Conservation (phyloP, 2,329 filamentous ascomycete species). For the Apiospora pterosperma region DNA sequence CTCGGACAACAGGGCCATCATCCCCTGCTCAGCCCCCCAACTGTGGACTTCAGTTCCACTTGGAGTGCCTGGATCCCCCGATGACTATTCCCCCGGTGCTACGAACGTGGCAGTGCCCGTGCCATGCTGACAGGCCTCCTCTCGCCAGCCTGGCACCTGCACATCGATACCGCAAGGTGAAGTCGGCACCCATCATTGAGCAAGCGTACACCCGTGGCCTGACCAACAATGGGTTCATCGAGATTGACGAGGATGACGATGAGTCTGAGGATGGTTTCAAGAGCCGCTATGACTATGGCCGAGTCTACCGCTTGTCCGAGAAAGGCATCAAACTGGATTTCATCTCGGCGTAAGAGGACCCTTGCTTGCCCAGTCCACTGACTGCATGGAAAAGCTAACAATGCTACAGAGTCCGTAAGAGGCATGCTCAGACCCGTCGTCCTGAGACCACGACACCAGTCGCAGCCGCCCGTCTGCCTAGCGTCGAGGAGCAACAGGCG, state of each 20-base stretch:
- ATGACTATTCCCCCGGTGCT: constrained; percentile 73
- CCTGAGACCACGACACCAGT: neutral
- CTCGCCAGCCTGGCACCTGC: constrained; percentile 52
- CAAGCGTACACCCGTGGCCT: constrained; percentile 60
- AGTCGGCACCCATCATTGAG: constrained; percentile 47
- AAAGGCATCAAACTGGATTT: constrained; percentile 69
- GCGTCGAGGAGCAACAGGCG: constrained; percentile 62
- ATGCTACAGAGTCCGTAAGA: constrained; percentile 25
- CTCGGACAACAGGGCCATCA: constrained; percentile 64
- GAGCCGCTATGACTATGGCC: constrained; percentile 59
- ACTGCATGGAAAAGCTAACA: constrained; percentile 12
- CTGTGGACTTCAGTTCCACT: constrained; percentile 81
- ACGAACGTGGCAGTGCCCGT: constrained; percentile 83
- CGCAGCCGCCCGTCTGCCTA: constrained; percentile 16
- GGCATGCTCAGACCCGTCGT: constrained; percentile 18
- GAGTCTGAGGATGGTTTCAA: constrained; percentile 56
- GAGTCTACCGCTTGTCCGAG: constrained; percentile 60
- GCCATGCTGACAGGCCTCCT: constrained; percentile 77
- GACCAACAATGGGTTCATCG: constrained; percentile 68
- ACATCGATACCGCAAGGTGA: constrained; percentile 60
- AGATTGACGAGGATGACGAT: constrained; percentile 60
- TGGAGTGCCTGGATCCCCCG: constrained; percentile 87
- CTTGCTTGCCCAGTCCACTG: neutral
- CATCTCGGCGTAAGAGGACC: constrained; percentile 54
- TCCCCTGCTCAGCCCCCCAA: constrained; percentile 70